Evolutionary conservation across 805 yeast species (phyloP).

Genomic region (Kazachstania bromeliacearum): DNA sequence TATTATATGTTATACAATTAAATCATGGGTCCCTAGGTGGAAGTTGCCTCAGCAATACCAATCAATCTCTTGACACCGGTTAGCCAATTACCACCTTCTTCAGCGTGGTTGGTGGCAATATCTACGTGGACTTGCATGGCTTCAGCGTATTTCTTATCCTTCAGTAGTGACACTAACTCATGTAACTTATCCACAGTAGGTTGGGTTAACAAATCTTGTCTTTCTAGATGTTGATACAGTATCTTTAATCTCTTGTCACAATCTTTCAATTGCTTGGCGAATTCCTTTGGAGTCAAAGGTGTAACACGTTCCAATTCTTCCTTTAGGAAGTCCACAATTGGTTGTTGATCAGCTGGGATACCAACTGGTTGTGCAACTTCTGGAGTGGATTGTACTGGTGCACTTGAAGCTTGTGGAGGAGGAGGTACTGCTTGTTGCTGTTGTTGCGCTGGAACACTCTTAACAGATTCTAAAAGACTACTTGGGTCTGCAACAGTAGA

Average conservation of each 20-base stretch:
- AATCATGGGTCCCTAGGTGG: too few relatives aligned
- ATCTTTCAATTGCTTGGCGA: constrained; percentile 62
- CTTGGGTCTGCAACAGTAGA: constrained; percentile 18
- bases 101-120: constrained; percentile 53
- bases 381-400: constrained; percentile 22
- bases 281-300: constrained; percentile 69
- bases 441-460: constrained; percentile 5
- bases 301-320: constrained; percentile 50
- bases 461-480: constrained; percentile 14
- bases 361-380: constrained; percentile 21
- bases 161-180: constrained; percentile 42
- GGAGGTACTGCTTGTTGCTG: not conserved
- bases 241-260: constrained; percentile 73
- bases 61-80: constrained; percentile 84
- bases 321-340: constrained; percentile 50
- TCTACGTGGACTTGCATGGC: constrained; percentile 51
- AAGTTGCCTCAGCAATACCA: constrained; percentile 52
- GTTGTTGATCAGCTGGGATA: constrained; percentile 48
- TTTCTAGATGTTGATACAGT: constrained; percentile 69
- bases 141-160: constrained; percentile 41
- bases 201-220: constrained; percentile 51
- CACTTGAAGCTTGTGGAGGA: constrained; percentile 7
- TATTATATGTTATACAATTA: too few relatives aligned
- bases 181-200: constrained; percentile 47
- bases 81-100: constrained; percentile 86